Base-by-base conservation (phyloP, 805 yeast species). In the Candida vaughaniae region DNA sequence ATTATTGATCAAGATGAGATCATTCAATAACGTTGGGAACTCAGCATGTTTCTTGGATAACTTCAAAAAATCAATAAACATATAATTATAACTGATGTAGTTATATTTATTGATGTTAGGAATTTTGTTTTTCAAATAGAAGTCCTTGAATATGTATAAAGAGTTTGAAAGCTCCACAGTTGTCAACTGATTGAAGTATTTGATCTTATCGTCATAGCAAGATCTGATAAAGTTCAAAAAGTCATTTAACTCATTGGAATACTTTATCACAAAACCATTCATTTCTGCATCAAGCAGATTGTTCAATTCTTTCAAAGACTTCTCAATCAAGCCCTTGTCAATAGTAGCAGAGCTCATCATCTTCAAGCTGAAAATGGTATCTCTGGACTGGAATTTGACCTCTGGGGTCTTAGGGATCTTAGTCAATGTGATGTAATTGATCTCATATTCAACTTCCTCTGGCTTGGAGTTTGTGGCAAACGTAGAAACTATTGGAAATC, bases 71-170 rank as follows among this genome's bases (percentile, higher is more conserved):
- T 41, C 40, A 6, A 43, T 47, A 32, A 55, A 51, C 61, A 59
- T 56, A 20, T 33, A 35, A 25, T 48, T 49, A 16, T 53, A 49
- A 4, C 50, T 42, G 16, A 39, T 38, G 22, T 36, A 40, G 26
- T 49, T 47, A 32, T 51, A 45, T 29, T 42, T 36, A 28, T 39
- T 43, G 25, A 54, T 43, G 11, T 34, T 41, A 6, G 40, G 38
- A 16, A 55, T 43, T 22, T 49, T 51, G 28, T 37, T 33, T 28
- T 53, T 45, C 29, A 30, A 30, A 33, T 48, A 51, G 31, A 35
- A 41, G 26, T 52, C 49, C 35, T 52, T 55, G 45, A 55, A 60
- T 14, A 53, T 48, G 38, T 60, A 55, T 28, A 58, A 39, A 14
- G 52, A 48, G 41, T 55, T 58, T 42, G 51, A 47, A 10, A 58